Conservation (phyloP, 2,329 filamentous ascomycete genomes). For the Pestalotiopsis sp. region DNA sequence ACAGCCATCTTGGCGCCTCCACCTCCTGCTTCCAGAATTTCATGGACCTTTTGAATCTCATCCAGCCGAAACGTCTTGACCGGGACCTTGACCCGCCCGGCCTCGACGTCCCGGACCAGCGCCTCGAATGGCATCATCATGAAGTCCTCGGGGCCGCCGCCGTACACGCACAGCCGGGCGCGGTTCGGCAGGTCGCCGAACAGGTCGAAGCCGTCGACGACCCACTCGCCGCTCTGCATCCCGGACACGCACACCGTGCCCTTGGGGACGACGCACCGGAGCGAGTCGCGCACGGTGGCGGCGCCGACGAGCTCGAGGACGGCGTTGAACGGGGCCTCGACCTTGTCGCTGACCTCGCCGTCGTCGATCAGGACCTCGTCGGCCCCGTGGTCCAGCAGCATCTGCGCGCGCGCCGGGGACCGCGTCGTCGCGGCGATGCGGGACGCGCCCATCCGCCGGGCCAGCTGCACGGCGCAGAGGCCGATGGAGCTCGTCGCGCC, state of each 20-base stretch:
- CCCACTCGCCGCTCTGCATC: conserved; percentile 24
- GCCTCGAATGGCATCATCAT: conserved; percentile 23
- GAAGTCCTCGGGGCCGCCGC: conserved; percentile 20
- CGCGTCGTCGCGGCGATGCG: conserved; percentile 43
- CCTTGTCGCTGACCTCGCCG: conserved; percentile 38
- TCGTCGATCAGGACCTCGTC: conserved; percentile 47
- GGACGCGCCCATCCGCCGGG: conserved; percentile 39
- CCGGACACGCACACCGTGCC: conserved; percentile 49
- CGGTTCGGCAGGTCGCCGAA: conserved; percentile 19
- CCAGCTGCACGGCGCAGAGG: conserved; percentile 47
- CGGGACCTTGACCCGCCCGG: conserved; percentile 20
- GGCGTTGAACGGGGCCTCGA: conserved; percentile 42
- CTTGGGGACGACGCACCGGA: conserved; percentile 37
- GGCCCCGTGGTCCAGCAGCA: conserved; percentile 41
- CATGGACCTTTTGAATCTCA: conserved; percentile 23
- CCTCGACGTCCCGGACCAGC: conserved; percentile 21
- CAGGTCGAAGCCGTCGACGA: conserved; percentile 19
- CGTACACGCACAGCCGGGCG: conserved; percentile 18
- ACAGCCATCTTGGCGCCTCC: conserved; percentile 24
- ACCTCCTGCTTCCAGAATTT: conserved; percentile 22
- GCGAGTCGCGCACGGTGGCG: conserved; percentile 43
- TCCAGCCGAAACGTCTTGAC: conserved; percentile 22
- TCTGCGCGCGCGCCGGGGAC: conserved; percentile 32
- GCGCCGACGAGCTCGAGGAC: conserved; percentile 49
- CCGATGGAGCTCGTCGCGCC: conserved; percentile 52